Conservation (phyloP, 805 yeast genomes). For the Cephaloascus albidus region DNA sequence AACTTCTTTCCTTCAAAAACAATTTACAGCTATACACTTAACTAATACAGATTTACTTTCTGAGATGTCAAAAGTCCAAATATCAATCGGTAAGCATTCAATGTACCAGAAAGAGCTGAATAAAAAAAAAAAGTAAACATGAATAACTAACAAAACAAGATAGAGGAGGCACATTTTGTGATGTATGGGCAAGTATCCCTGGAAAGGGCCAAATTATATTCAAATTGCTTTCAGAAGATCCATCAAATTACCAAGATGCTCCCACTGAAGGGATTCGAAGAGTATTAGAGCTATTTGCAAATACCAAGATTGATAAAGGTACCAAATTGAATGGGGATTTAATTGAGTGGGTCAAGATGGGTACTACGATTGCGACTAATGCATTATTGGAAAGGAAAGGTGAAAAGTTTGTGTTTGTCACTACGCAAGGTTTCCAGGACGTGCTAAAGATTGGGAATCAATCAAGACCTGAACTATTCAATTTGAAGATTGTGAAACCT, state of each 20-base stretch:
- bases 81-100: background rate
- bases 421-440: constrained; percentile 18
- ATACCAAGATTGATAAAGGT: constrained; percentile 7
- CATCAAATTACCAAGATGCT: constrained; percentile 12
- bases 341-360: constrained; percentile 14
- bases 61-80: background rate
- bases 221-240: constrained; percentile 13
- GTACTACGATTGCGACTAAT: constrained; percentile 15
- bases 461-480: constrained; percentile 13
- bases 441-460: constrained; percentile 20
- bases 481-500: constrained; percentile 8
- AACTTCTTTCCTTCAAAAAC: too few relatives aligned
- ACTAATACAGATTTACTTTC: too few relatives aligned
- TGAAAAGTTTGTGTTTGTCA: constrained; percentile 8
- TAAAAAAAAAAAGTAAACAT: too few relatives aligned
- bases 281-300: constrained; percentile 9
- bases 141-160: constrained; percentile 7
- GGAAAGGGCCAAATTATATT: constrained; percentile 3
- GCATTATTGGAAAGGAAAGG: constrained; percentile 12
- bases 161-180: constrained; percentile 31
- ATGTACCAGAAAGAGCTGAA: background rate
- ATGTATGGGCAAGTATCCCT: constrained; percentile 27
- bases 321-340: constrained; percentile 7
- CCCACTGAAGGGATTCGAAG: constrained; percentile 14
- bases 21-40: too few relatives aligned